Conservation (phyloP, 148 eudicot species). For the Camellia sinensis region DNA sequence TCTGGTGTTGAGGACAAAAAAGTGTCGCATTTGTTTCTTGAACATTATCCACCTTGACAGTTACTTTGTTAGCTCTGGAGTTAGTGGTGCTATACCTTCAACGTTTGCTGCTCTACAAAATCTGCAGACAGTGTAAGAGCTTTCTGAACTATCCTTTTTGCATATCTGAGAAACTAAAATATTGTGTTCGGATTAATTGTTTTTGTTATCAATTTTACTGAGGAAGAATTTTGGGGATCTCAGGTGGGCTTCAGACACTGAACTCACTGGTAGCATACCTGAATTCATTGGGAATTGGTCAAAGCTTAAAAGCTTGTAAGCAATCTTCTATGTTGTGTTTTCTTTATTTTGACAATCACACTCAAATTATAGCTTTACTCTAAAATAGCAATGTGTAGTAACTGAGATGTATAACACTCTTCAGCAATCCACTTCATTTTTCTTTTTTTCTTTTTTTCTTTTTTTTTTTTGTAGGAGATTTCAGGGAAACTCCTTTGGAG, state of each 20-base stretch:
- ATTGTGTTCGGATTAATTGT: background rate
- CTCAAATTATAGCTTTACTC: background rate
- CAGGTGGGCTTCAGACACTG: slow-evolving; percentile 83
- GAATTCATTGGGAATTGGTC: slow-evolving; percentile 64
- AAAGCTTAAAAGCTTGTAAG: slow-evolving; percentile 46
- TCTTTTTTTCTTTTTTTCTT: background rate
- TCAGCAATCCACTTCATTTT: background rate
- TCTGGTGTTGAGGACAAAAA: background rate
- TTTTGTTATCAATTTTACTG: background rate
- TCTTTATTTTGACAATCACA: background rate
- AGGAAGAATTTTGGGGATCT: slow-evolving; percentile 17
- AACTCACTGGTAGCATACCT: slow-evolving; percentile 64
- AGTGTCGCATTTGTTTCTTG: background rate
- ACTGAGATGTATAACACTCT: background rate
- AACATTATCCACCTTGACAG: slow-evolving; percentile 34
- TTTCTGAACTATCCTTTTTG: slow-evolving; percentile 10
- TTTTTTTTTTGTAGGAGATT: slow-evolving; percentile 43
- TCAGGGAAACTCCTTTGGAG: slow-evolving; percentile 58
- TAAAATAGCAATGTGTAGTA: background rate
- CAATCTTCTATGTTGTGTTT: background rate
- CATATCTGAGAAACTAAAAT: background rate
- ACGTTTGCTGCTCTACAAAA: slow-evolving; percentile 52
- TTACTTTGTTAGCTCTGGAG: slow-evolving; percentile 64
- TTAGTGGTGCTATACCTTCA: slow-evolving; percentile 69
- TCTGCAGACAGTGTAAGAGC: slow-evolving; percentile 54